phyloP scores from a whole-genome alignment of 2,329 filamentous ascomycete genomes.

The Aaosphaeria arxii region DNA sequence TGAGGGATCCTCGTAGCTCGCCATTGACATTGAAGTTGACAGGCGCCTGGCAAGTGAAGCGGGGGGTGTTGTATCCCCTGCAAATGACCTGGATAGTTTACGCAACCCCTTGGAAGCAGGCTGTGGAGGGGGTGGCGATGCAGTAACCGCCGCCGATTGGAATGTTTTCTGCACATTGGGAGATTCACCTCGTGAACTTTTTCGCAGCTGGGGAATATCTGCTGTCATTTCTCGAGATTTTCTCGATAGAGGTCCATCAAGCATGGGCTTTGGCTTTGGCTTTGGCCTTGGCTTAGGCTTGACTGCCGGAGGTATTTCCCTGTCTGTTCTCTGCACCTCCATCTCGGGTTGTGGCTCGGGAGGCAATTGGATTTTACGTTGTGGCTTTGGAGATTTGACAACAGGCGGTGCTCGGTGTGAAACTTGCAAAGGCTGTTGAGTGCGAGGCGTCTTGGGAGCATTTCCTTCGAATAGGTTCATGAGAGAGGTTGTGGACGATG shows the following conservation, averaged over 20 bases:
- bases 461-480: constrained; percentile 67
- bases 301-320: constrained; percentile 17
- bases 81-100: constrained; percentile 16
- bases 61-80: constrained; percentile 20
- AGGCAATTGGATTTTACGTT: constrained; percentile 26
- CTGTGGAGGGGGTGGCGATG: constrained; percentile 15
- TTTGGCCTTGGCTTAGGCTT: constrained; percentile 19
- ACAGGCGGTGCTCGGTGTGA: constrained; percentile 27
- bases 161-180: constrained; percentile 22
- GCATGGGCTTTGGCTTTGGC: constrained; percentile 8
- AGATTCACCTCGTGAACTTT: constrained; percentile 22
- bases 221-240: constrained; percentile 12
- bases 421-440: constrained; percentile 13
- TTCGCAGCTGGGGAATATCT: constrained; percentile 15
- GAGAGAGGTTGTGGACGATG: constrained; percentile 61
- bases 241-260: constrained; percentile 7
- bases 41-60: constrained; percentile 14
- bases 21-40: constrained; percentile 25
- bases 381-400: constrained; percentile 43
- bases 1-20: constrained; percentile 22
- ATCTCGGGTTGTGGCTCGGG: constrained; percentile 20
- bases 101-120: constrained; percentile 14
- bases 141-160: constrained; percentile 18
- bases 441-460: constrained; percentile 19
- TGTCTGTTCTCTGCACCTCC: neutral